Evolutionary conservation across 768 basidiomycete genomes (phyloP), one percentile per base, ranked within the genome.

Genomic region (Porpolomopsis calyptriformis): DNA sequence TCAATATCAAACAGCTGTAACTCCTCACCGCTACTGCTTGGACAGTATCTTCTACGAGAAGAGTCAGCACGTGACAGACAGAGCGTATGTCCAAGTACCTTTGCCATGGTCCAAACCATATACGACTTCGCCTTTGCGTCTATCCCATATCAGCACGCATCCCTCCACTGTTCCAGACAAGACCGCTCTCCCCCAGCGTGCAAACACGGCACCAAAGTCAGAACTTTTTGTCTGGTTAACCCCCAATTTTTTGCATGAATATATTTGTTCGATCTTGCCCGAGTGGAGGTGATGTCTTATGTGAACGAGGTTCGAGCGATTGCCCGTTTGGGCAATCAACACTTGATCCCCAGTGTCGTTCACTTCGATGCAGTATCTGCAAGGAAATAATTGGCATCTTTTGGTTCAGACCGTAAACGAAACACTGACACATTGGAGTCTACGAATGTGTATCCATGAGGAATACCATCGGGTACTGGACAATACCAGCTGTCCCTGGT

Each of bases 61-160:
- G 39, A 18, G 33, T 48, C 46, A 49, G 37, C 35, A 37, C 4
- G 40, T 62, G 49, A 25, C 35, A 40, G 49, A 53, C 25, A 29
- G 16, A n/a, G 36, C 51, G 36, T n/a, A n/a, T n/a, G 39, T 12
- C 26, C 36, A 34, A 14, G 39, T 31, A 80, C 80, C 72, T 52
- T 78, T 73, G 11, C 70, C 69, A 52, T 82, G 78, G 51, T 78
- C 74, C 52, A 83, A 56, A 24, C 75, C 81, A 58, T 76, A 78
- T 11, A 79, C 66, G 20, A 80, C 59, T 2, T 62, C 63, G 9
- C 69, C 74, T 46, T 69, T 74, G 56, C 64, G 65, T 56, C 64
- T 70, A 53, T 84, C 78, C 81, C 82, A 83, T 25, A 77, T 72
- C 31, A 82, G 60, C 23, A 76, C 64, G 57, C 71, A 78, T 16